Evolutionary conservation across 192 early-diverging fungal species (phyloP).

Genomic region (Linnemannia elongata): DNA sequence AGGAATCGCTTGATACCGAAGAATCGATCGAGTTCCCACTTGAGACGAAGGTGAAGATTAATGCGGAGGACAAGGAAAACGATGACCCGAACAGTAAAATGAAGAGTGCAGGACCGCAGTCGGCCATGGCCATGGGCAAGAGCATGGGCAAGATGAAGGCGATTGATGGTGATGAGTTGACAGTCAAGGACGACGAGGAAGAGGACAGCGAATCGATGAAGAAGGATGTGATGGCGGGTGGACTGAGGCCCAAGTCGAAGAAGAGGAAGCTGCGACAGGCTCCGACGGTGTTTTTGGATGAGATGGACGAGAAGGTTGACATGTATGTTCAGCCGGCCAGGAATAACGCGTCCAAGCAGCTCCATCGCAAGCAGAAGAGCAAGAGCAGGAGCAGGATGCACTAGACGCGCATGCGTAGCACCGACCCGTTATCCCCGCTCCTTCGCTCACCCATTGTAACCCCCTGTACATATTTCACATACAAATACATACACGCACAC

Average conservation of each 20-base stretch:
- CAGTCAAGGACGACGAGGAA: not conserved
- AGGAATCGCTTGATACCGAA: not conserved
- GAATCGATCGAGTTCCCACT: not conserved
- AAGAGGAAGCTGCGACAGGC: slow-evolving; percentile 30
- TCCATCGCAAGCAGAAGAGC: not conserved
- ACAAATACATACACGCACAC: too few species aligned
- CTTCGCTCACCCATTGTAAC: too few species aligned
- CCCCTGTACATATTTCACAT: too few species aligned
- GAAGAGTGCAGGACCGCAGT: not conserved
- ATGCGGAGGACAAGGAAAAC: not conserved
- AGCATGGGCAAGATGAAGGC: not conserved
- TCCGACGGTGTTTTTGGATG: slow-evolving; percentile 25
- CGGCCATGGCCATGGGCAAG: not conserved
- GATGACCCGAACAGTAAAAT: not conserved
- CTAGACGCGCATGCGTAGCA: not conserved
- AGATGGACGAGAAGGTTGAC: slow-evolving; percentile 34
- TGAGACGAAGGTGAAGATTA: not conserved
- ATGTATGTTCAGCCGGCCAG: slow-evolving; percentile 4
- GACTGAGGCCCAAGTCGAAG: not conserved
- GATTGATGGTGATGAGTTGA: not conserved
- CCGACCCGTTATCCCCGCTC: too few species aligned
- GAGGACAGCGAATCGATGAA: not conserved
- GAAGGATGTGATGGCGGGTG: not conserved
- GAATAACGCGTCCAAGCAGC: not conserved
- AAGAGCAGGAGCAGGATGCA: not conserved